Conservation (phyloP, 768 basidiomycete genomes). For the Phaffia tasmanica region DNA sequence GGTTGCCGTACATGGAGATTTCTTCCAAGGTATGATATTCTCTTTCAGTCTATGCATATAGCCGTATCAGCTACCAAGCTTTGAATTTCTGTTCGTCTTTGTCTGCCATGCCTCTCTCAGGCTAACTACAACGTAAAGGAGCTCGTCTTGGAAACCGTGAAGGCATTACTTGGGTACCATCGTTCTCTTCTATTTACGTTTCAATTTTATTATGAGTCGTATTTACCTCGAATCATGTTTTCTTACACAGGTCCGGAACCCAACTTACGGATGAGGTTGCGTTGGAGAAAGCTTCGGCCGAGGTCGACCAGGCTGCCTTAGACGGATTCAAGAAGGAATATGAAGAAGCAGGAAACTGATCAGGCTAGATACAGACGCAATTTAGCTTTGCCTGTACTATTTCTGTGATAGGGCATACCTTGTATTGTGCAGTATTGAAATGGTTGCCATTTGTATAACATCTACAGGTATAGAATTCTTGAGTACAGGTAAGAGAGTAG, state of each 20-base stretch:
- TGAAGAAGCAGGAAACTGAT: conserved; percentile 19
- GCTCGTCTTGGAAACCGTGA: conserved; percentile 25
- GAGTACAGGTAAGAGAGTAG: too few relatives aligned
- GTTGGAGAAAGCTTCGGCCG: conserved; percentile 24
- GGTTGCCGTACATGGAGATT: conserved; percentile 28
- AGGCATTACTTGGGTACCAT: conserved; percentile 25
- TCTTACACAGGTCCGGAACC: conserved; percentile 20
- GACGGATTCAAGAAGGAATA: conserved; percentile 28
- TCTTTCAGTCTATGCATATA: neutral
- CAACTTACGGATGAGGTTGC: conserved; percentile 27
- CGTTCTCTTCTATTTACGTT: neutral
- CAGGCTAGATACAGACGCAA: too few relatives aligned
- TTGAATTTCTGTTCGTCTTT: neutral
- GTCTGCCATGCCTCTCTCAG: neutral
- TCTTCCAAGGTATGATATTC: conserved; percentile 4
- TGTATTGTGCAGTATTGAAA: too few relatives aligned
- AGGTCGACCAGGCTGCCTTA: conserved; percentile 25
- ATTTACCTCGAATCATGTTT: neutral
- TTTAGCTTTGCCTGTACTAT: too few relatives aligned
- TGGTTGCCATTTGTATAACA: too few relatives aligned
- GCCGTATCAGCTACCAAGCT: neutral
- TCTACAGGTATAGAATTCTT: too few relatives aligned
- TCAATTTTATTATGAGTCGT: neutral
- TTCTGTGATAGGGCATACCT: too few relatives aligned
- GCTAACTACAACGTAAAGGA: conserved; percentile 30